A percentile compares a stretch with the other conserved stretches of the same genome.
These are phyloP conservation scores for Zygnema circumcarinatum DNA, from an alignment of 139 green algal genomes.

Conservation along the genomic window DNA sequence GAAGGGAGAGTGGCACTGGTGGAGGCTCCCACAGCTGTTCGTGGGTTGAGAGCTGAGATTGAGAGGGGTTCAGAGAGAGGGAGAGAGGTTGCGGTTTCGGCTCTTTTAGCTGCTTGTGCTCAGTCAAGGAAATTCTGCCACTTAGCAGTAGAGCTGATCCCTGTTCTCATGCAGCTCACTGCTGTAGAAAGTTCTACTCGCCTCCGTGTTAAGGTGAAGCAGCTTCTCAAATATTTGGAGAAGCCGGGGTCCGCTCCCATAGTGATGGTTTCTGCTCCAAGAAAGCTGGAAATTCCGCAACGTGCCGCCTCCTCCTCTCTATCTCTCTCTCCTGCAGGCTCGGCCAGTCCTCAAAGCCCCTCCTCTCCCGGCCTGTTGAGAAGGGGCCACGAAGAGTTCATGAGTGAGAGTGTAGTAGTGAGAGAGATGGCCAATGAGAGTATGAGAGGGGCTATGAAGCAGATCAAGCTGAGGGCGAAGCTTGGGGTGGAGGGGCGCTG, in stretches of 20 bases:
- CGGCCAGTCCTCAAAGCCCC: background rate
- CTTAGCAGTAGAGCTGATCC: background rate
- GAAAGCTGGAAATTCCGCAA: background rate
- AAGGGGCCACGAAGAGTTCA: background rate
- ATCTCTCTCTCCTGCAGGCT: background rate
- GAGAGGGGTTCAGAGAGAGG: background rate
- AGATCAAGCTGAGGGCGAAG: constrained; percentile 3
- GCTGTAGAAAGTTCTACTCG: background rate
- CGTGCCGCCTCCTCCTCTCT: background rate
- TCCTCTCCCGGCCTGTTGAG: background rate
- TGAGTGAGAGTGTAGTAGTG: background rate
- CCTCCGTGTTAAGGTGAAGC: background rate
- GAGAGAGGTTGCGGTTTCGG: background rate
- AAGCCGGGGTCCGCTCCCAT: constrained; percentile 13
- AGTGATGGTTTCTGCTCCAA: background rate
- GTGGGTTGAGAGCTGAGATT: background rate
- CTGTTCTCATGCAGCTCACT: background rate
- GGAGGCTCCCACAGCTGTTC: background rate
- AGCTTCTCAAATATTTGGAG: constrained; percentile 4
- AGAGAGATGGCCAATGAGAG: constrained; percentile 6
- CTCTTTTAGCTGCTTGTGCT: background rate
- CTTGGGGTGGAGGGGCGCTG: background rate
- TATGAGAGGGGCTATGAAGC: background rate
- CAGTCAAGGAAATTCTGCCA: constrained; percentile 1
- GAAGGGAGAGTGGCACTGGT: constrained; percentile 5